Percentiles rank a stretch among this genome's conserved stretches.
These are phyloP conservation scores for Westerdykella ornata DNA, from an alignment of 2,329 filamentous ascomycete species.

Conservation along the genomic window DNA sequence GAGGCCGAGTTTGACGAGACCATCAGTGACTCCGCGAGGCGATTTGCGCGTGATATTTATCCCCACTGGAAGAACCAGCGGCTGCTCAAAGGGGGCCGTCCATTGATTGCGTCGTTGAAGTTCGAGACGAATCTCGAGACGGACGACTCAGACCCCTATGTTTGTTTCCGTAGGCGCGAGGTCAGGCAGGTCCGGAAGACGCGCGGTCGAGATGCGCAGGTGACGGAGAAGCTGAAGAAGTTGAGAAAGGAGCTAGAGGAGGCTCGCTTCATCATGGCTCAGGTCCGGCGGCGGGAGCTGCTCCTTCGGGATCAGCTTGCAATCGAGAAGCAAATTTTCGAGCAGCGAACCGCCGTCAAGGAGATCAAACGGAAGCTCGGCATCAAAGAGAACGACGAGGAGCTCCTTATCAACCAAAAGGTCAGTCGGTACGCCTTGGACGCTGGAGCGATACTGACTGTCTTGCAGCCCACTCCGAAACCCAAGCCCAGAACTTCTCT, in stretches of 20 bases:
- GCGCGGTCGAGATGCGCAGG: constrained; percentile 84
- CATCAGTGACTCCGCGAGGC: constrained; percentile 49
- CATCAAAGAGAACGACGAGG: constrained; percentile 89
- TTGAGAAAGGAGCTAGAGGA: constrained; percentile 86
- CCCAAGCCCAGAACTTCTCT: constrained; percentile 53
- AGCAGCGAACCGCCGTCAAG: constrained; percentile 75
- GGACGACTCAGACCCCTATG: constrained; percentile 93
- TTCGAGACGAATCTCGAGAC: constrained; percentile 91
- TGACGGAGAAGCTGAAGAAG: constrained; percentile 88
- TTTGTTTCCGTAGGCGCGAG: constrained; percentile 94
- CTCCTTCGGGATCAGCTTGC: constrained; percentile 70
- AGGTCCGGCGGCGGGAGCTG: constrained; percentile 73
- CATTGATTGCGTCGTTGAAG: constrained; percentile 74
- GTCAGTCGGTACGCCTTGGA: constrained; percentile 46
- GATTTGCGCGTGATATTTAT: constrained; percentile 72
- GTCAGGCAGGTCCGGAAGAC: constrained; percentile 93
- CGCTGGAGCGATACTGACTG: constrained; percentile 13
- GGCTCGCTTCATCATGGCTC: constrained; percentile 69
- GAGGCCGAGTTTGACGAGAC: constrained; percentile 59
- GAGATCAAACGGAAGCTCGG: constrained; percentile 80
- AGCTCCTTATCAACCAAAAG: constrained; percentile 79
- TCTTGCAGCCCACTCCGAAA: constrained; percentile 32
- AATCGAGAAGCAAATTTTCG: constrained; percentile 70
- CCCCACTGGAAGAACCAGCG: constrained; percentile 79
- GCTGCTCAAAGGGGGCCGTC: constrained; percentile 59